Percentiles rank a stretch among this genome's conserved stretches.
Evolutionary conservation across 805 yeast genomes (phyloP).

Genomic region (Spathaspora passalidarum): DNA sequence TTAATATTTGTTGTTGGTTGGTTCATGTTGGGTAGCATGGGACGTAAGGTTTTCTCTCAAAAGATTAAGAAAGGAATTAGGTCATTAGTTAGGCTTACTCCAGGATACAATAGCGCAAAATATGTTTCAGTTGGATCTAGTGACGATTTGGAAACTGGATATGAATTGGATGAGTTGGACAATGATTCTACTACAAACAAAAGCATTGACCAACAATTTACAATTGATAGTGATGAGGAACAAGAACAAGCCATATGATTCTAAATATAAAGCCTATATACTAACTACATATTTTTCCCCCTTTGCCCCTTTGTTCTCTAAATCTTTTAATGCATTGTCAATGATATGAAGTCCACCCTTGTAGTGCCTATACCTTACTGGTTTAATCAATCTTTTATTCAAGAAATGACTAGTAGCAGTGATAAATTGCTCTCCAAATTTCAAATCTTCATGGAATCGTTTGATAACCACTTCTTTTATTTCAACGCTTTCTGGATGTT

Average conservation of each 20-base stretch:
- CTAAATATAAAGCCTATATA: conserved; percentile 5
- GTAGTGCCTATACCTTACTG: conserved; percentile 31
- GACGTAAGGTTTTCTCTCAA: conserved; percentile 12
- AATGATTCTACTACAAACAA: neutral
- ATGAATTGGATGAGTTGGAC: conserved; percentile 10
- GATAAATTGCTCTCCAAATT: conserved; percentile 34
- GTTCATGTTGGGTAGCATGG: conserved; percentile 32
- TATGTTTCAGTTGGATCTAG: conserved; percentile 1
- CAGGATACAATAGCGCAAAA: conserved; percentile 8
- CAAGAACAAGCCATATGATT: conserved; percentile 1
- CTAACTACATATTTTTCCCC: conserved; percentile 41
- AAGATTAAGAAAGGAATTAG: conserved; percentile 3
- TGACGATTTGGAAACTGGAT: conserved; percentile 7
- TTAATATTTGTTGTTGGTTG: conserved; percentile 23
- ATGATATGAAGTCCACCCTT: conserved; percentile 35
- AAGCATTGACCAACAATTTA: conserved; percentile 12
- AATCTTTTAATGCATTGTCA: conserved; percentile 31
- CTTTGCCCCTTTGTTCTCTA: conserved; percentile 40
- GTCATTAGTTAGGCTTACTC: conserved; percentile 2
- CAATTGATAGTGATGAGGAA: conserved; percentile 19
- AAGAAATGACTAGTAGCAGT: conserved; percentile 29
- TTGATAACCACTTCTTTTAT: conserved; percentile 36
- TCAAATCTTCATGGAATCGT: conserved; percentile 41
- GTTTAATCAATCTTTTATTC: conserved; percentile 21
- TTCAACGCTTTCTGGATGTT: conserved; percentile 18